Base-by-base conservation (phyloP, 169 alveolate genomes). In the Plasmodium gonderi region DNA sequence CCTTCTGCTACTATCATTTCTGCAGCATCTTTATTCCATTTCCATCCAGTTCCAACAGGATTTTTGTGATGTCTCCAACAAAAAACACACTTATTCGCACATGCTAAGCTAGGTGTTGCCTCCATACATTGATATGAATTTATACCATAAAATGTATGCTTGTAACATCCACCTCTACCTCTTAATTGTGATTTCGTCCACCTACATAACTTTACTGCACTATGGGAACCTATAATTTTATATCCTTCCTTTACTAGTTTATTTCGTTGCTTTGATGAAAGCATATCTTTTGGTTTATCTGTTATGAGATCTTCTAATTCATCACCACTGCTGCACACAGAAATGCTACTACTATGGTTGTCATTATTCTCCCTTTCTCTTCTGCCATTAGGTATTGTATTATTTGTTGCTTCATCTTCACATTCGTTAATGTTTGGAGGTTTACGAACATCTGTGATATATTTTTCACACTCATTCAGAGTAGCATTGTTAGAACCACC, bases 1-100 rank as follows among this genome's bases (percentile, higher is more conserved):
- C 95, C 87, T 65, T 95, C 96, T n/a, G 77, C 47, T 7, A 94
- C 96, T 29, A 95, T 83, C 93, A 92, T 91, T 8, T 96, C 95
- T 11, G 98, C 97, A 7, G 94, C 96, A 90, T 97, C 99, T 90
- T 79, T 74, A 60, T 93, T 81, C 99, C 99, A 97, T 60, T 92
- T 91, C 99, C 99, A 97, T 26, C 90, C 76, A 3, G 96, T 95
- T 0, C 97, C 97, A 9, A 96, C 98, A 9, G 98, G 98, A 78
- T 97, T 97, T 42, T 97, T 96, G 95, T 97, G 99, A 83, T 97
- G 99, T 45, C 99, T 90, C 99, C 99, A 97, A 95, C 99, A 97
- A 93, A 97, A 97, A 14, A 97, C 98, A 75, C 99, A 97, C 78
- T 97, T 96, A 97, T 97, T 97, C 36, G 99, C 99, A 92, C 98